Evolutionary conservation across 139 green algal genomes (phyloP).

Genomic region (Auxenochlorella protothecoides): DNA sequence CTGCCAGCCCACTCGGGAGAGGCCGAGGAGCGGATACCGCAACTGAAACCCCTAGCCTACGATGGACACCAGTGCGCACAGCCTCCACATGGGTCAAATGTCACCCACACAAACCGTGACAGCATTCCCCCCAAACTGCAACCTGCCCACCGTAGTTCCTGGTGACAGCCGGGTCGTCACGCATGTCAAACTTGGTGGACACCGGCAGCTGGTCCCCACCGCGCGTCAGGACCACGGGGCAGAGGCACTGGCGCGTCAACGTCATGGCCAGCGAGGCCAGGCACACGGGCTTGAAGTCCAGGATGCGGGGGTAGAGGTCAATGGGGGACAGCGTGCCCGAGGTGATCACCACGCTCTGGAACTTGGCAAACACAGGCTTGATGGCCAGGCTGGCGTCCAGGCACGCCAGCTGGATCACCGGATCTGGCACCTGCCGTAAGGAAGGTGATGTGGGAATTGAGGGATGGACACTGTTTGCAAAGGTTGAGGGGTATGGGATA

Average conservation of each 20-base stretch:
- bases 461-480: too few species aligned
- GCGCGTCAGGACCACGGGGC: slow-evolving; percentile 87
- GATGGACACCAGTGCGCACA: too few species aligned
- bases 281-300: slow-evolving; percentile 90
- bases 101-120: too few species aligned
- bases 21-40: too few species aligned
- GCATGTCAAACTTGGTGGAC: slow-evolving; percentile 87
- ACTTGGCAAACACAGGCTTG: slow-evolving; percentile 86
- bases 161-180: slow-evolving; percentile 53
- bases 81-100: too few species aligned
- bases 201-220: slow-evolving; percentile 85
- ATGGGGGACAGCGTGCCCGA: slow-evolving; percentile 92
- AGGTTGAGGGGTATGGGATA: too few species aligned
- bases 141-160: slow-evolving; percentile 72
- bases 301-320: slow-evolving; percentile 92
- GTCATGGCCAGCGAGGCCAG: slow-evolving; percentile 87
- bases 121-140: too few species aligned
- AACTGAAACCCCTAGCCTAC: too few species aligned
- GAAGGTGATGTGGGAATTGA: too few species aligned
- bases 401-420: slow-evolving; percentile 88
- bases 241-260: slow-evolving; percentile 90
- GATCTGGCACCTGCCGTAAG: slow-evolving; percentile 61
- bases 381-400: slow-evolving; percentile 94
- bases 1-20: too few species aligned
- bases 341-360: slow-evolving; percentile 94